These are phyloP conservation scores for Suillus americanus DNA, from an alignment of 768 basidiomycete species.

Conservation along the genomic window DNA sequence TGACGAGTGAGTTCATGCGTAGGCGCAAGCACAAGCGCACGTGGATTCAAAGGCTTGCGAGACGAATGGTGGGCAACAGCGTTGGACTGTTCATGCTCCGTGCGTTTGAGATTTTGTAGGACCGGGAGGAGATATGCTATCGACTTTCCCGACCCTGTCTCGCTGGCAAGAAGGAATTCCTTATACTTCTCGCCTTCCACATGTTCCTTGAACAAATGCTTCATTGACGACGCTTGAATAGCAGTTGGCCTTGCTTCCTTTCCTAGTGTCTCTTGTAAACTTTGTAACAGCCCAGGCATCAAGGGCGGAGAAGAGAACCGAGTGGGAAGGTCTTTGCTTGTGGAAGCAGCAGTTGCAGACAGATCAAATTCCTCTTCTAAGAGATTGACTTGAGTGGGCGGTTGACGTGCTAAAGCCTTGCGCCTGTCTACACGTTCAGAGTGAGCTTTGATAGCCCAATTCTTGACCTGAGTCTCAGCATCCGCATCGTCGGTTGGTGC, in stretches of 20 bases:
- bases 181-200: slow-evolving; percentile 17
- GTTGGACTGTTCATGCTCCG: slow-evolving; percentile 41
- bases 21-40: slow-evolving; percentile 80
- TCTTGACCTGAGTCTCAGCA: slow-evolving; percentile 6
- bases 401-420: slow-evolving; percentile 3
- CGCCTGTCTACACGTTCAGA: slow-evolving; percentile 14
- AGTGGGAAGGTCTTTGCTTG: slow-evolving; percentile 30
- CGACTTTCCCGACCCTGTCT: slow-evolving; percentile 92
- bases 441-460: slow-evolving; percentile 12
- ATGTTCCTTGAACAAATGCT: slow-evolving; percentile 50
- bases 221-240: slow-evolving; percentile 75
- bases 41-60: slow-evolving; percentile 53
- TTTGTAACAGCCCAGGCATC: slow-evolving; percentile 59
- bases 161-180: slow-evolving; percentile 75
- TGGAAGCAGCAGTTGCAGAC: slow-evolving; percentile 22
- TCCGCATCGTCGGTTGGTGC: background rate
- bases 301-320: slow-evolving; percentile 69
- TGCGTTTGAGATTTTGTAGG: slow-evolving; percentile 71
- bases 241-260: slow-evolving; percentile 60
- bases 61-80: slow-evolving; percentile 14
- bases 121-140: slow-evolving; percentile 87
- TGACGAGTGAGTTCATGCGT: slow-evolving; percentile 90
- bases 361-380: slow-evolving; percentile 39
- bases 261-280: slow-evolving; percentile 59
- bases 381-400: slow-evolving; percentile 19